A percentile compares a stretch with the other conserved stretches of the same genome.
Evolutionary conservation across 2,329 filamentous ascomycete genomes (phyloP).

Genomic region (Eurotiales sp.): DNA sequence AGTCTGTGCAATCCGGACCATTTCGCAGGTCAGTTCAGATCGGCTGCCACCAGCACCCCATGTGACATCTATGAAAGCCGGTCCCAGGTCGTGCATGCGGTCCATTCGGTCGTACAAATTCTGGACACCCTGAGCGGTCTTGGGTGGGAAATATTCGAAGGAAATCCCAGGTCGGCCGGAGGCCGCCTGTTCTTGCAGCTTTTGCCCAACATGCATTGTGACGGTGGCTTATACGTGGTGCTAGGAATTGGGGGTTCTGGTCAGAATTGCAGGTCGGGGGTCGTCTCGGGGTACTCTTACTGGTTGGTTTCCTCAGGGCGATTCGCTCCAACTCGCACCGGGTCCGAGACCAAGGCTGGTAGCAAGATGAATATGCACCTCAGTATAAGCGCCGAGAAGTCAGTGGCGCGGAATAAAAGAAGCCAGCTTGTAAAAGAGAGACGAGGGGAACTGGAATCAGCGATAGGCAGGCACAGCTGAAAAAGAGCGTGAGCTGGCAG

Average conservation of each 20-base stretch:
- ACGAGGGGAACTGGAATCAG: not conserved
- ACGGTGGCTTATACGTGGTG: too few relatives aligned
- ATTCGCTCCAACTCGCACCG: not conserved
- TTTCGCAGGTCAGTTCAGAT: conserved; percentile 90
- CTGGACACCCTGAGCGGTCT: conserved; percentile 85
- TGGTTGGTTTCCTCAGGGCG: not conserved
- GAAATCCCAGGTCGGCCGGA: conserved; percentile 85
- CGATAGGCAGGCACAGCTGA: not conserved
- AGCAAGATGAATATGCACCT: not conserved
- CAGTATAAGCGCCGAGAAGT: not conserved
- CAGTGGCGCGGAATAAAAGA: not conserved
- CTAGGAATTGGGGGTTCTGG: not conserved
- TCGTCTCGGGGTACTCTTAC: not conserved
- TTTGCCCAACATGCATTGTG: conserved; percentile 88
- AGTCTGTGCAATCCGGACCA: conserved; percentile 93
- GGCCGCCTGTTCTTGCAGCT: conserved; percentile 76
- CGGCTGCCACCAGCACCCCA: conserved; percentile 94
- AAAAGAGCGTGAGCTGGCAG: not conserved
- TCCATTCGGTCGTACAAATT: conserved; percentile 99
- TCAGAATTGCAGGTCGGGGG: too few relatives aligned
- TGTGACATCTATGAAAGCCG: conserved; percentile 95
- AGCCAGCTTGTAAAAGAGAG: not conserved
- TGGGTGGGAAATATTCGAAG: conserved; percentile 98
- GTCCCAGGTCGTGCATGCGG: conserved; percentile 92
- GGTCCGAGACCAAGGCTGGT: not conserved